Conservation (phyloP, 2,329 filamentous ascomycete genomes). For the Penicillium sp. region DNA sequence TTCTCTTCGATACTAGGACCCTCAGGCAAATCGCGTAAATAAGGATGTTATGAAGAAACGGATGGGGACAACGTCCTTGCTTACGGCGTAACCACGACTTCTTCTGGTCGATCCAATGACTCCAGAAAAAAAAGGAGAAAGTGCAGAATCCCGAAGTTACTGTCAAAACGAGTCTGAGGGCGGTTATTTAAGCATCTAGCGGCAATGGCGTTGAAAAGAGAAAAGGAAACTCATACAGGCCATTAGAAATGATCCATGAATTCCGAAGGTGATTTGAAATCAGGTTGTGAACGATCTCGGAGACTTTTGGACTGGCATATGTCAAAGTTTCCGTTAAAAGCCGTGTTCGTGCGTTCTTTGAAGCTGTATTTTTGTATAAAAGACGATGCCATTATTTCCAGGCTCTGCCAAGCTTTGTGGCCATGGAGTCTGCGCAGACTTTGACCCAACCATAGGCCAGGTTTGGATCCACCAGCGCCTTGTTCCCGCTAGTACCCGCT, state of each 20-base stretch:
- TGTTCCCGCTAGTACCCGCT: conserved; percentile 1
- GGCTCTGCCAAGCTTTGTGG: conserved; percentile 9
- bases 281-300: background rate
- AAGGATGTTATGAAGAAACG: background rate
- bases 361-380: conserved; percentile 9
- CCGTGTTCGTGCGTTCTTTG: background rate
- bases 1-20: background rate
- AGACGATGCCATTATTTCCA: conserved; percentile 8
- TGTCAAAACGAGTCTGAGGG: background rate
- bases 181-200: background rate
- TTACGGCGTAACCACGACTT: no score
- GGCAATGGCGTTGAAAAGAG: background rate
- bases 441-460: background rate
- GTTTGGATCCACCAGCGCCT: background rate
- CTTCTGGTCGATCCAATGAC: no score
- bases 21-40: background rate
- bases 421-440: background rate
- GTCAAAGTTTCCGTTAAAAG: background rate
- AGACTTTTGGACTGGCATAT: background rate
- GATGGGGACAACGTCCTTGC: no score
- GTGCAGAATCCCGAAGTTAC: background rate
- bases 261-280: background rate
- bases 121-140: no score
- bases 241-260: background rate
- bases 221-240: background rate